Base-by-base conservation (phyloP, 352 stramenopile genomes). In the Globisporangium cylindrosporum region DNA sequence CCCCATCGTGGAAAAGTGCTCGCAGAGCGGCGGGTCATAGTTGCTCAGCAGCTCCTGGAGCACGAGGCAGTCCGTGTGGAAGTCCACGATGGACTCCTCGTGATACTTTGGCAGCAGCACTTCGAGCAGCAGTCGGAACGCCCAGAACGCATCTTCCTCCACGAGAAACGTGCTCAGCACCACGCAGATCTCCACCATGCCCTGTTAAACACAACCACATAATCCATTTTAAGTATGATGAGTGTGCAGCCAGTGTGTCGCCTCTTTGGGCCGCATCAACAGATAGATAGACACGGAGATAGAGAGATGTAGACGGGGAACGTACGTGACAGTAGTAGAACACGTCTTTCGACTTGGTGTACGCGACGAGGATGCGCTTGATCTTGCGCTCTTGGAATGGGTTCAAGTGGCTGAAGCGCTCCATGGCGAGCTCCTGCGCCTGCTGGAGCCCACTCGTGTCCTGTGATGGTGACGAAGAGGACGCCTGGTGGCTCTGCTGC, bases 351-450 rank as follows among this genome's bases (percentile, higher is more conserved):
- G 82, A 88, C 74, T 92, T 92, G 70, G 82, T 77, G 70, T 90
- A 93, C 6, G 86, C 86, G 32, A 92, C 64, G 53, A 93, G 46
- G 59, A 93, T 91, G 62, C 83, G 82, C 67, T 90, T 82, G 72
- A 92, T 92, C 72, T 93, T 93, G 79, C 82, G 82, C 62, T 93
- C 86, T 69, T 93, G 83, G 73, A 93, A 91, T 43, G 82, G 86
- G 56, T 91, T 92, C 43, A 93, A 62, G 63, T 93, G 86, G 51
- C 81, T 78, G 59, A 93, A 93, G 34, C 80, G 76, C 73, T 93
- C 83, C 79, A 93, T 90, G 4, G 86, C 86, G 56, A 88, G 77
- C 63, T 93, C 86, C 69, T 92, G 86, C 29, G 86, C 86, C 69
- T 90, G 79, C 32, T 90, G 75, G 24, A 91, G 62, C 1, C 80